Evolutionary conservation across 2,329 filamentous ascomycete species (phyloP), one percentile per base, ranked within the genome.

Genomic region (Pseudocercospora vitis): DNA sequence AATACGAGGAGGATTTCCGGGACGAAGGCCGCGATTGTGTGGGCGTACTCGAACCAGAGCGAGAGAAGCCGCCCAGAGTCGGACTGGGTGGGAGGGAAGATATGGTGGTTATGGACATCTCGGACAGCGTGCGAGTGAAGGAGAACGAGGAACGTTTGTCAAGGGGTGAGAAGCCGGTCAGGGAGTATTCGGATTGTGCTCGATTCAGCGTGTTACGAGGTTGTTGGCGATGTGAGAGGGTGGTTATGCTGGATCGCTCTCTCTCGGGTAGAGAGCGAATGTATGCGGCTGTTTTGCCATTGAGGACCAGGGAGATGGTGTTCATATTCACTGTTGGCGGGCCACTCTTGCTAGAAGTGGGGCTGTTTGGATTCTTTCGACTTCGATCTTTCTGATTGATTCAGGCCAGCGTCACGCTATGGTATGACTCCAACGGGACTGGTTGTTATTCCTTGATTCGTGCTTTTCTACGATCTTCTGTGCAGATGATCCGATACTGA

Each of bases 291-390:
- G 64, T 63, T 4, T 60, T 62, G 56, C 61, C 64, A 51, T 63
- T 63, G 50, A 66, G 56, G 46, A 66, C 48, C 50, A 67, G 60
- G 42, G 63, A 67, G 45, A 60, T 53, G 28, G 64, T 65, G 47
- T 65, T 65, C 64, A 67, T 67, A 7, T 51, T 57, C 7, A n/a
- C 11, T 12, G 16, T 3, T 18, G 3, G 31, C 31, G 7, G 31
- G 31, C 7, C 6, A 19, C 16, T 3, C 11, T 32, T 2, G 3
- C 9, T 8, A 11, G 18, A 12, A 8, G 18, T 24, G 9, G 7
- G 7, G 33, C 21, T 16, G 42, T n/a, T 21, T 14, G 16, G 40
- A 7, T 3, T 2, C 6, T 44, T 44, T 21, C 39, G 24, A n/a
- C 16, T 47, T 47, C 26, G 21, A 6, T 31, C 7, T 46, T 19